A percentile compares a stretch with the other conserved stretches of the same genome.
phyloP scores from a whole-genome alignment of 768 basidiomycete genomes.

The Podaxis sp. region DNA sequence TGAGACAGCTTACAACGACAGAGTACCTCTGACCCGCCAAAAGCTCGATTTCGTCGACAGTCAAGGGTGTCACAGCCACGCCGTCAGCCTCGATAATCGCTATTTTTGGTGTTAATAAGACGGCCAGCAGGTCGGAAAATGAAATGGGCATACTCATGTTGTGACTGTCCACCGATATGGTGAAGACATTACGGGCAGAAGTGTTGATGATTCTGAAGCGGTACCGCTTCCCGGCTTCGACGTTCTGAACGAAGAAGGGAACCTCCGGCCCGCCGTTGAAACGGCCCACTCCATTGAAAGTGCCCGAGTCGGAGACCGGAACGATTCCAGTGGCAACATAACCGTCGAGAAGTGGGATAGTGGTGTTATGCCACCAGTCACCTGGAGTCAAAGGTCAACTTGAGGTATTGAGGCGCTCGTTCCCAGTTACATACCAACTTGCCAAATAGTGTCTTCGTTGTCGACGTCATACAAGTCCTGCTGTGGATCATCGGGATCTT shows the following conservation, averaged over 20 bases:
- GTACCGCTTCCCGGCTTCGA: constrained; percentile 27
- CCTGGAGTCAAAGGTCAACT: constrained; percentile 28
- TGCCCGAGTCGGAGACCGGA: constrained; percentile 24
- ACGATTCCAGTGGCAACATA: constrained; percentile 16
- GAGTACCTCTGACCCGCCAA: constrained; percentile 28
- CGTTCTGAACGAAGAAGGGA: constrained; percentile 28
- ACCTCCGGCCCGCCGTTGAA: constrained; percentile 26
- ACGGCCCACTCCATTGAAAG: constrained; percentile 36
- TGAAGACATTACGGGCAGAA: constrained; percentile 27
- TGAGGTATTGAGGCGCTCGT: constrained; percentile 20
- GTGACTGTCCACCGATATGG: constrained; percentile 43
- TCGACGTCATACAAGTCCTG: constrained; percentile 25
- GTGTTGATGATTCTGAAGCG: constrained; percentile 20
- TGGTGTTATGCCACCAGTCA: constrained; percentile 30
- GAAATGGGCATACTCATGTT: constrained; percentile 19
- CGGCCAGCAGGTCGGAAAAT: constrained; percentile 27
- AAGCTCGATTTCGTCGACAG: constrained; percentile 32
- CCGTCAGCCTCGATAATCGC: constrained; percentile 23
- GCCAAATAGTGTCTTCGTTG: constrained; percentile 43
- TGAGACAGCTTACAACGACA: constrained; percentile 17
- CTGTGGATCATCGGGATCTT: constrained; percentile 35
- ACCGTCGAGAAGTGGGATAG: constrained; percentile 15
- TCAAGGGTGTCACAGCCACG: constrained; percentile 17
- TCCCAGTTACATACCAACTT: constrained; percentile 20
- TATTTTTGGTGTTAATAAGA: background rate